These are phyloP conservation scores for Ceratocystis smalleyi DNA, from an alignment of 2,329 filamentous ascomycete species.

Conservation along the genomic window DNA sequence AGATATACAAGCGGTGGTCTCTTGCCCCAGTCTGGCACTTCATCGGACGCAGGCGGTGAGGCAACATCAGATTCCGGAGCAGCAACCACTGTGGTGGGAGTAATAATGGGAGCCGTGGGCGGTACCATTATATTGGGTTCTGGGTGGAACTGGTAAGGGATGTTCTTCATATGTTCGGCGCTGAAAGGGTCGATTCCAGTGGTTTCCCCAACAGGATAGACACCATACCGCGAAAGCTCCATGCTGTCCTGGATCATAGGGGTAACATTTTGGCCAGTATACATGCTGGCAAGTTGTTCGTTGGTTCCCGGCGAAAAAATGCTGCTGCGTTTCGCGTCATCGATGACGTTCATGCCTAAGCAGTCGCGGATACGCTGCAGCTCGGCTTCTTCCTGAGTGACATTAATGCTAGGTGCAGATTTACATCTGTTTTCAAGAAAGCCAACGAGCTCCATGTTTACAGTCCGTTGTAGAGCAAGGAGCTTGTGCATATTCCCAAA, in stretches of 20 bases:
- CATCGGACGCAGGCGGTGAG: constrained; percentile 10
- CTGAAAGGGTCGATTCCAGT: constrained; percentile 92
- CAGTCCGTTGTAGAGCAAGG: constrained; percentile 40
- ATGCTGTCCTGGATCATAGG: constrained; percentile 38
- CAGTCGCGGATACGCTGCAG: constrained; percentile 36
- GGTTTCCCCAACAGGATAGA: constrained; percentile 81
- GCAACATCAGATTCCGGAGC: constrained; percentile 3
- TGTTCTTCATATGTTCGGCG: constrained; percentile 85
- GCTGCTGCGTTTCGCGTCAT: constrained; percentile 11
- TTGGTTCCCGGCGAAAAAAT: constrained; percentile 13
- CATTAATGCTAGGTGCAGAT: constrained; percentile 11
- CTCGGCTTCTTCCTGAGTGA: constrained; percentile 22
- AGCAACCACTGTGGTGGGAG: background rate
- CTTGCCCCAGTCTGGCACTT: constrained; percentile 35
- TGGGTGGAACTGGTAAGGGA: constrained; percentile 54
- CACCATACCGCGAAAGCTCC: constrained; percentile 46
- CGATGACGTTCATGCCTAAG: background rate
- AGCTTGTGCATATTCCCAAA: constrained; percentile 46
- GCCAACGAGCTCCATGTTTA: constrained; percentile 41
- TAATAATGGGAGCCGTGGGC: constrained; percentile 4
- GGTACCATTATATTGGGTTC: constrained; percentile 19
- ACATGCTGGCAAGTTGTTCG: constrained; percentile 14
- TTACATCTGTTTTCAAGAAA: constrained; percentile 26
- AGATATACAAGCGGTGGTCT: constrained; percentile 68
- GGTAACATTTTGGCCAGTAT: constrained; percentile 21